Evolutionary conservation across 2,329 filamentous ascomycete species (phyloP), one percentile per base, ranked within the genome.

Genomic region (Capronia americana): DNA sequence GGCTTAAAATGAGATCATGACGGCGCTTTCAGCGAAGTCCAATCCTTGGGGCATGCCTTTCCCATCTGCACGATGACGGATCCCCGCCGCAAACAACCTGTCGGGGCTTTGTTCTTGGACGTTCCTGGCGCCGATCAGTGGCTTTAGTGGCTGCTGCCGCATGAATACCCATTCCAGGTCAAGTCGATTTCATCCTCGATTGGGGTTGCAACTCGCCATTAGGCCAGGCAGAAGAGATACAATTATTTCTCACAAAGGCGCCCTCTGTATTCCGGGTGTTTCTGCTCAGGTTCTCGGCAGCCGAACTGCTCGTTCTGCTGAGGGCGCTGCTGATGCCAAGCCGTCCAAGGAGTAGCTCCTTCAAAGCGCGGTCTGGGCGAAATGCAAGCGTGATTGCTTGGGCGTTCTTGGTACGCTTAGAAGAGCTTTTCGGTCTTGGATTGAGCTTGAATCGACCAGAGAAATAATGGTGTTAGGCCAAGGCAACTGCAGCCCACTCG

Each of bases 391-490:
- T 24, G 41, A 55, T 64, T 64, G 62, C 62, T 62, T 62, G 54
- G 54, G 32, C 48, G 28, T 48, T 57, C 64, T 66, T 66, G 59
- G 10, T 24, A 57, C 24, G 51, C 64, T 66, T 66, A 26, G 44
- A 26, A 24, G 26, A 38, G 44, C 54, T 63, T 63, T 28, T 55
- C 20, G 48, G 23, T 14, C 48, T 28, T 28, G 44, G 44, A 20
- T 55, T 59, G 30, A 59, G 57, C 57, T 59, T 59, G 57, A 54
- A 55, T 62, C 51, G 26, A 62, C 60, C 56, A 58, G n/a, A 34
- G 1, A 17, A 14, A 0, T 23, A 6, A 17, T 7, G 12, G 17
- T 8, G 14, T 46, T n/a, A 3, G 38, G 38, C 38, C 38, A n/a
- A 44, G 14, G 17, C 38, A 3, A n/a, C 38, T 8, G 17, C 14